Evolutionary conservation across 2,329 filamentous ascomycete species (phyloP), one percentile per base, ranked within the genome.

Genomic region (Pleurostoma richardsiae): DNA sequence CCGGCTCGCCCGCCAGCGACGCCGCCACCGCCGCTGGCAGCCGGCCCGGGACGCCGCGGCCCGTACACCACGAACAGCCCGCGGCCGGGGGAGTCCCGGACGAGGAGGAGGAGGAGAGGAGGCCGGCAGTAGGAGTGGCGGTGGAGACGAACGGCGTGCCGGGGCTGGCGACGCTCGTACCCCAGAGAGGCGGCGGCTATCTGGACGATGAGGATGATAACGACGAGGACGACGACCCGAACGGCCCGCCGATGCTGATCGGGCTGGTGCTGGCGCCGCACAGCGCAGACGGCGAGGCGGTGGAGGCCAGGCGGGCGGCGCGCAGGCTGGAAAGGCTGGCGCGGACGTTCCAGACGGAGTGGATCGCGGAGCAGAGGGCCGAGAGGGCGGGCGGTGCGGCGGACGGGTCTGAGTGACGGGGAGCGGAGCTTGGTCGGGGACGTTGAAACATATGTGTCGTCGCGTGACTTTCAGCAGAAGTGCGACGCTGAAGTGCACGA

Each of bases 261-360:
- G 70, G 72, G 26, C 62, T 81, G 7, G 76, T 83, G 1, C 71
- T 82, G 4, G 77, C 78, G 2, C 66, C 68, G 4, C 66, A 66
- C 3, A 19, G 19, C 19, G 19, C 19, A 2, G 63, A 71, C 1
- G 71, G 75, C 38, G 69, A 76, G 6, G 66, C 69, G 7, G 60
- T 62, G 29, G 77, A 81, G 48, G 80, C 78, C 2, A 68, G 76
- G 7, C 69, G 73, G 41, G 77, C 78, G 1, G 74, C 75, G 0
- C 70, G 69, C 0, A 67, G 71, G 47, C 59, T 84, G 8, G 79
- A 83, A 62, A 69, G 69, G 44, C 65, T 82, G 3, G 80, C 75
- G 1, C 64, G 71, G 48, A 71, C 74, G 41, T 74, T 83, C 42
- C 80, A 83, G 58, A 63, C 65, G 29, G 72, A 75, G 49, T 82